Evolutionary conservation across 768 basidiomycete species (phyloP), one percentile per base, ranked within the genome.

Genomic region (Tylopilus rubrobrunneus): DNA sequence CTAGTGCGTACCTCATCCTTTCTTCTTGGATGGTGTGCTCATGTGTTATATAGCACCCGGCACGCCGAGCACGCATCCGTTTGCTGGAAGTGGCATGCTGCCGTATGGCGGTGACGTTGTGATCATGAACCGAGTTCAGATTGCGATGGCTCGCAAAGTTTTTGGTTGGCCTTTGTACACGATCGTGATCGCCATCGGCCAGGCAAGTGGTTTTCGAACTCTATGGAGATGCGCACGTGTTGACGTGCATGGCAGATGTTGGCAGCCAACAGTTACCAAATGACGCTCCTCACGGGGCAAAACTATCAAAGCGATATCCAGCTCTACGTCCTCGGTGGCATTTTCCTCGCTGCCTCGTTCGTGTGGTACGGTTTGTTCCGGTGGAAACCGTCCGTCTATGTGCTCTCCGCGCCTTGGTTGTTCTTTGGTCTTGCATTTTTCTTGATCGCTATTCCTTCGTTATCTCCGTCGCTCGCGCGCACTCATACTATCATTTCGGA

Each of bases 351-450:
- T 4, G 82, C 92, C 9, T 91, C 93, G 4, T 78, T 83, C 23
- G 84, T 89, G 45, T 97, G 94, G 94, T 96, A 95, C 71, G 79
- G 83, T 7, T 74, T 96, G 64, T 97, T 96, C 81, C 78, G 94
- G 58, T 74, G 87, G 55, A 91, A 82, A 71, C 94, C 94, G 3
- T 93, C 94, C 1, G 77, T 95, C 57, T 94, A 89, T 63, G 86
- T 92, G 55, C 77, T 97, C 42, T 84, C 92, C 12, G 69, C 82
- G 9, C 94, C 94, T 31, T 97, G 94, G 94, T 63, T 94, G 25
- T 92, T 95, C 79, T 97, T 91, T 68, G 90, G 83, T 39, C 68
- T 91, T 21, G 93, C 91, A 0, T 97, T 97, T 80, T 86, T 96
- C 76, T 64, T 96, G 63, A 94, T 97, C 57, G 93, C 87, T 46